Percentiles rank a stretch among this genome's conserved stretches.
Evolutionary conservation across 2,329 filamentous ascomycete genomes (phyloP).

Genomic region (Claviceps spartinae): DNA sequence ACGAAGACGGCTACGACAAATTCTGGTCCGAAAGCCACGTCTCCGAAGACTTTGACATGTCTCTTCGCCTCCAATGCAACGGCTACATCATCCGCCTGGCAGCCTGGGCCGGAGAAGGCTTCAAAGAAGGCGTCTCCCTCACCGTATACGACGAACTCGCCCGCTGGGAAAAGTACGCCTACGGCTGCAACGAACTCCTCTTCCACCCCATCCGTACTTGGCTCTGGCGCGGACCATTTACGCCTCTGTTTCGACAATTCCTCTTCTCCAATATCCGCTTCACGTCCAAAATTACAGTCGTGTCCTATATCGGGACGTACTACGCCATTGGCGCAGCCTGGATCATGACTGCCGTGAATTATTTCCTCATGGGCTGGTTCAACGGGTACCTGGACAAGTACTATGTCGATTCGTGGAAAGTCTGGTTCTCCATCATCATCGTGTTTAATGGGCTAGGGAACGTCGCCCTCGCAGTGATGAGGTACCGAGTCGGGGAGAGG

Average conservation of each 20-base stretch:
- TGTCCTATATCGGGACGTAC: conserved; percentile 69
- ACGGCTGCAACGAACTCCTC: conserved; percentile 69
- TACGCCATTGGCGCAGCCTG: conserved; percentile 66
- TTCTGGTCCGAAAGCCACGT: conserved; percentile 74
- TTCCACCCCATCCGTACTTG: conserved; percentile 68
- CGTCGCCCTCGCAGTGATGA: conserved; percentile 55
- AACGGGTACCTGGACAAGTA: conserved; percentile 69
- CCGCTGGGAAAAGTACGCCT: conserved; percentile 79
- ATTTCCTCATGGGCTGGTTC: conserved; percentile 64
- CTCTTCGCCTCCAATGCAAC: conserved; percentile 57
- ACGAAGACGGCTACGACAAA: conserved; percentile 60
- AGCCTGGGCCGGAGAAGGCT: conserved; percentile 61
- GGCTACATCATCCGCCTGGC: conserved; percentile 63
- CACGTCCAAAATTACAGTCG: conserved; percentile 61
- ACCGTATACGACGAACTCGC: conserved; percentile 77
- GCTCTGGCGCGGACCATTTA: conserved; percentile 62
- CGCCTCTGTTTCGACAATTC: conserved; percentile 63
- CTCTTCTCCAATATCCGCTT: conserved; percentile 59
- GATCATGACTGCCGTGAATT: conserved; percentile 60
- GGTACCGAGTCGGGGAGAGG: conserved; percentile 56
- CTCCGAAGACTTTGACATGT: conserved; percentile 74
- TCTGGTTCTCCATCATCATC: conserved; percentile 69
- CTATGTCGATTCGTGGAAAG: conserved; percentile 65
- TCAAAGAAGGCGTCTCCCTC: conserved; percentile 72
- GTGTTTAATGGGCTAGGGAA: conserved; percentile 68